Conservation (phyloP, 2,329 filamentous ascomycete genomes). For the Corinectria fuckeliana region DNA sequence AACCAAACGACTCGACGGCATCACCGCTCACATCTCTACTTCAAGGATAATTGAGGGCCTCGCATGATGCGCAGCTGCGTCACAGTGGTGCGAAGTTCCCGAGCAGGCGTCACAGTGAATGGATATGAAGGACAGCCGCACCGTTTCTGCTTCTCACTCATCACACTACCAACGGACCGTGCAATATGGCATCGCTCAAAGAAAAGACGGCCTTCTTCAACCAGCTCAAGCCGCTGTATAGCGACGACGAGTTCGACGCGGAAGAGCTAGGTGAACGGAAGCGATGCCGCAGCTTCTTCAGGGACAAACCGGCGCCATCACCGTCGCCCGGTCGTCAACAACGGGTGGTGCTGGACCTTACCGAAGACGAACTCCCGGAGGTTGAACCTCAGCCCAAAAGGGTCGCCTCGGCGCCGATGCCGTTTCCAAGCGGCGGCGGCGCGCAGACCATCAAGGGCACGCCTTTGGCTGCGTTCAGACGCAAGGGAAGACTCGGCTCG, state of each 20-base stretch:
- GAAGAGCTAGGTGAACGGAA: slow-evolving; percentile 44
- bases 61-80: slow-evolving; percentile 8
- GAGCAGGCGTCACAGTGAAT: slow-evolving; percentile 15
- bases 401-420: slow-evolving; percentile 26
- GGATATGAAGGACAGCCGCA: neutral
- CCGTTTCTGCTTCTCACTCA: neutral
- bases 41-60: neutral
- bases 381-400: slow-evolving; percentile 28
- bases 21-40: neutral
- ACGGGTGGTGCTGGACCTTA: slow-evolving; percentile 25
- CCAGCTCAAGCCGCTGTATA: slow-evolving; percentile 46
- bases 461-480: slow-evolving; percentile 30
- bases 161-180: neutral
- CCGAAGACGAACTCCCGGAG: slow-evolving; percentile 20
- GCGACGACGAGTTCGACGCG: slow-evolving; percentile 40
- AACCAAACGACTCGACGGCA: slow-evolving; percentile 2
- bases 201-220: slow-evolving; percentile 57
- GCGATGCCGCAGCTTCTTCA: slow-evolving; percentile 40
- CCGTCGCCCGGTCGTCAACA: slow-evolving; percentile 6
- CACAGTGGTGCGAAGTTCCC: neutral
- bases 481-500: slow-evolving; percentile 29
- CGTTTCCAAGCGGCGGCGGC: slow-evolving; percentile 4
- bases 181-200: slow-evolving; percentile 39
- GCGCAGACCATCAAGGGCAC: slow-evolving; percentile 40
- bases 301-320: slow-evolving; percentile 6